These are phyloP conservation scores for Camelina laxa DNA, from an alignment of 345 rosid genomes.

Conservation along the genomic window DNA sequence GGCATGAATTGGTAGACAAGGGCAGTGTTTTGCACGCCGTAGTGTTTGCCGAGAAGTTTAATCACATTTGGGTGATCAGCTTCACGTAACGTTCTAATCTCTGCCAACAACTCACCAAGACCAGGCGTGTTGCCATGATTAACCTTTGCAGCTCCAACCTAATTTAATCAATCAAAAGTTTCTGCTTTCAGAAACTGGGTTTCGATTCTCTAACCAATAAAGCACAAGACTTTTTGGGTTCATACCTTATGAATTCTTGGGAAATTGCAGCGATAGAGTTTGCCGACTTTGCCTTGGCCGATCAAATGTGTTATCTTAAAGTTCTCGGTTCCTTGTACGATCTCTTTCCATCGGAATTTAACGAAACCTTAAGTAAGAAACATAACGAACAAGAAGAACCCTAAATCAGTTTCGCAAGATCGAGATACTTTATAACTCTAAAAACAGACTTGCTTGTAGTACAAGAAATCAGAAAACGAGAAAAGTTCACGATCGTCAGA, in stretches of 20 bases:
- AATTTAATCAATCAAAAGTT: neutral
- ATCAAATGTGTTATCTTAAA: neutral
- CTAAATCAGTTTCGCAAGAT: slow-evolving; percentile 12
- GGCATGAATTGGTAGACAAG: slow-evolving; percentile 81
- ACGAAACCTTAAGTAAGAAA: neutral
- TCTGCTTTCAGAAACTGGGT: slow-evolving; percentile 13
- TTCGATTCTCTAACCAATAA: neutral
- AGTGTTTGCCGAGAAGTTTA: slow-evolving; percentile 65
- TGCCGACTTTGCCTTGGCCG: slow-evolving; percentile 8
- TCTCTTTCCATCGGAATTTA: neutral
- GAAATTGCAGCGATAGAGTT: slow-evolving; percentile 34
- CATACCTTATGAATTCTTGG: slow-evolving; percentile 10
- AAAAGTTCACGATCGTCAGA: neutral
- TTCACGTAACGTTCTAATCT: slow-evolving; percentile 57
- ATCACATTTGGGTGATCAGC: slow-evolving; percentile 77
- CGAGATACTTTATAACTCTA: neutral
- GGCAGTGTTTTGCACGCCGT: slow-evolving; percentile 55
- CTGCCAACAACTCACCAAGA: slow-evolving; percentile 64
- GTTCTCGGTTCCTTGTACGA: neutral
- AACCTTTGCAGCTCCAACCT: slow-evolving; percentile 84
- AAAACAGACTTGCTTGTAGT: slow-evolving; percentile 7
- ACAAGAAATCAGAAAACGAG: neutral
- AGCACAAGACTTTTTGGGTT: slow-evolving; percentile 13
- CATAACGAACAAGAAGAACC: slow-evolving; percentile 4
- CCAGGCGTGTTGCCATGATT: slow-evolving; percentile 52